A percentile compares a stretch with the other conserved stretches of the same genome.
Evolutionary conservation across 495 filamentous ascomycete genomes (phyloP).

Genomic region (Penicillium soppii): DNA sequence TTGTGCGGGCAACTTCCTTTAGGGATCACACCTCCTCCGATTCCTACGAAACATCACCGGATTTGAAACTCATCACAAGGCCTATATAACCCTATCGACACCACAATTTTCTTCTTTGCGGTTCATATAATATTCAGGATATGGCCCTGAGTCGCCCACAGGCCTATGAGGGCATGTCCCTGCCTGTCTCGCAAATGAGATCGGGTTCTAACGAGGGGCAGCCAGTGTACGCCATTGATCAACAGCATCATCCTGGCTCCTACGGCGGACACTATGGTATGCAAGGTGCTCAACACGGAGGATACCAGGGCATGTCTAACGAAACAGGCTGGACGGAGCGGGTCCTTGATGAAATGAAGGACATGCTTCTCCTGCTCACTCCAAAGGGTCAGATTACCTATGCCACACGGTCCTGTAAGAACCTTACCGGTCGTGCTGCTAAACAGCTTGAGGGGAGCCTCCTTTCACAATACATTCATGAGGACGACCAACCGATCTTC

Average conservation of each 20-base stretch:
- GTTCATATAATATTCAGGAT: not conserved
- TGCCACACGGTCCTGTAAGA: slow-evolving; percentile 73
- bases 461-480: slow-evolving; percentile 78
- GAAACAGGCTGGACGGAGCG: slow-evolving; percentile 86
- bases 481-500: slow-evolving; percentile 84
- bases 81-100: not conserved
- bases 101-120: not conserved
- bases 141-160: slow-evolving; percentile 21
- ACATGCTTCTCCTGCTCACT: slow-evolving; percentile 84
- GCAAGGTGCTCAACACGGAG: slow-evolving; percentile 46
- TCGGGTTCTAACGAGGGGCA: slow-evolving; percentile 12
- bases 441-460: slow-evolving; percentile 71
- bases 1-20: not conserved
- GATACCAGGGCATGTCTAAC: slow-evolving; percentile 78
- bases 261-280: slow-evolving; percentile 49
- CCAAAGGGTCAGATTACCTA: slow-evolving; percentile 81
- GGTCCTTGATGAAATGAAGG: slow-evolving; percentile 85
- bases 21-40: not conserved
- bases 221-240: slow-evolving; percentile 14
- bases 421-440: slow-evolving; percentile 73
- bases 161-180: slow-evolving; percentile 7
- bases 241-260: slow-evolving; percentile 16
- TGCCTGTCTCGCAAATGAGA: slow-evolving; percentile 9
- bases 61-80: not conserved
- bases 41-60: not conserved